A percentile compares a stretch with the other conserved stretches of the same genome.
These are phyloP conservation scores for Ogataea paraovalis DNA, from an alignment of 805 yeast species.

Conservation along the genomic window DNA sequence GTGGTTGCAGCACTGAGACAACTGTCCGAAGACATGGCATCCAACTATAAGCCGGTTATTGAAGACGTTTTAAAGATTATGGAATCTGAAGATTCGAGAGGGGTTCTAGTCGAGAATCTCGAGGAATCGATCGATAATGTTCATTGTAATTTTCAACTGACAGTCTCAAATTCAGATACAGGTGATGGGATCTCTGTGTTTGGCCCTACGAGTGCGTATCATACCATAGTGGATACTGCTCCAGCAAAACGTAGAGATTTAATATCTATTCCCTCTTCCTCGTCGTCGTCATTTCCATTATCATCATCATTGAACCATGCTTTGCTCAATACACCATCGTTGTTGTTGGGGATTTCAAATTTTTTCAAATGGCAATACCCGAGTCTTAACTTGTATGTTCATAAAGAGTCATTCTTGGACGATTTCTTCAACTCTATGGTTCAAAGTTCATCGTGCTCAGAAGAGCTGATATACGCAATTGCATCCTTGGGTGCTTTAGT, in stretches of 20 bases:
- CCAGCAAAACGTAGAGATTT: not conserved
- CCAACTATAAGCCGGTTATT: not conserved
- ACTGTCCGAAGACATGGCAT: not conserved
- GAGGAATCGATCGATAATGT: not conserved
- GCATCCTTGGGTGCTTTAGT: slow-evolving; percentile 57
- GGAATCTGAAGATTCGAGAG: not conserved
- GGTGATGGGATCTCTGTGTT: not conserved
- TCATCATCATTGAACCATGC: not conserved
- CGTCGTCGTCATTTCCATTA: too few relatives aligned
- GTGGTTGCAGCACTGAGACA: not conserved
- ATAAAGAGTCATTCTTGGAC: slow-evolving; percentile 55
- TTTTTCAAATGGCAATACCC: slow-evolving; percentile 65
- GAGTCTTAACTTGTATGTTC: slow-evolving; percentile 58
- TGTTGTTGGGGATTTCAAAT: not conserved
- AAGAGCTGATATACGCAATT: slow-evolving; percentile 49
- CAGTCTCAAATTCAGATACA: not conserved
- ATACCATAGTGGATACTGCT: not conserved
- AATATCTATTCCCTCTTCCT: not conserved
- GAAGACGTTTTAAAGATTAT: not conserved
- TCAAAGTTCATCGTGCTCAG: slow-evolving; percentile 51
- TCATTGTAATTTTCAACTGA: not conserved
- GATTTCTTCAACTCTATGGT: slow-evolving; percentile 58
- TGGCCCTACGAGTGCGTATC: not conserved
- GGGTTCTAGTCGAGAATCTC: not conserved
- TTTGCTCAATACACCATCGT: not conserved